Percentiles rank a stretch among this genome's conserved stretches.
Evolutionary conservation across 1,284 basidiomycete species (phyloP).

Genomic region (Rhodotorula sp.): DNA sequence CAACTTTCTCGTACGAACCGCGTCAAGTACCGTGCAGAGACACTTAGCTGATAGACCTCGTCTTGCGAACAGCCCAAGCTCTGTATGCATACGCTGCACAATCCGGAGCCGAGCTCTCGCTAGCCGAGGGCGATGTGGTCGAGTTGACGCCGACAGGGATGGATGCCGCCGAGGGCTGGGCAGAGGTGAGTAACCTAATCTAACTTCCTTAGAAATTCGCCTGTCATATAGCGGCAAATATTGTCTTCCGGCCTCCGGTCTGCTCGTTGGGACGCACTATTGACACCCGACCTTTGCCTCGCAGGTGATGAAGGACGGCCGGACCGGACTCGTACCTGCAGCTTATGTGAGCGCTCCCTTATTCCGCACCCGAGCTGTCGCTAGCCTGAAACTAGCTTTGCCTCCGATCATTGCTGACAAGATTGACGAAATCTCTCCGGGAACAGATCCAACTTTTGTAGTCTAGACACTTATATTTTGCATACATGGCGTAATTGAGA

Average conservation of each 20-base stretch:
- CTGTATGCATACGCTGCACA: slow-evolving; percentile 67
- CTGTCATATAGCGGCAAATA: neutral
- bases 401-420: too few species aligned
- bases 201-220: rapidly evolving
- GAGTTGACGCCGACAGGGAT: slow-evolving; percentile 55
- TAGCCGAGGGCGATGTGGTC: slow-evolving; percentile 62
- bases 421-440: too few species aligned
- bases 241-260: neutral
- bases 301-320: slow-evolving; percentile 25
- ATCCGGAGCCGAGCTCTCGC: slow-evolving; percentile 65
- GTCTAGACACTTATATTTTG: too few species aligned
- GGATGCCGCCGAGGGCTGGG: slow-evolving; percentile 35
- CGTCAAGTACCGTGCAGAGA: too few species aligned
- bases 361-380: too few species aligned
- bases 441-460: too few species aligned
- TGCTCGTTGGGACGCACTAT: too few species aligned
- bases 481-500: too few species aligned
- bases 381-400: too few species aligned
- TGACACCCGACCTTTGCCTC: neutral
- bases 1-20: slow-evolving; percentile 23
- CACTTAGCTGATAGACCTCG: too few species aligned
- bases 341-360: slow-evolving; percentile 28
- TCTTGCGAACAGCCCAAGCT: slow-evolving; percentile 59
- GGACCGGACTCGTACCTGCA: slow-evolving; percentile 34
- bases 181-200: slow-evolving; percentile 26